These are phyloP conservation scores for Xylariaceae sp. DNA, from an alignment of 2,329 filamentous ascomycete genomes.

Conservation along the genomic window DNA sequence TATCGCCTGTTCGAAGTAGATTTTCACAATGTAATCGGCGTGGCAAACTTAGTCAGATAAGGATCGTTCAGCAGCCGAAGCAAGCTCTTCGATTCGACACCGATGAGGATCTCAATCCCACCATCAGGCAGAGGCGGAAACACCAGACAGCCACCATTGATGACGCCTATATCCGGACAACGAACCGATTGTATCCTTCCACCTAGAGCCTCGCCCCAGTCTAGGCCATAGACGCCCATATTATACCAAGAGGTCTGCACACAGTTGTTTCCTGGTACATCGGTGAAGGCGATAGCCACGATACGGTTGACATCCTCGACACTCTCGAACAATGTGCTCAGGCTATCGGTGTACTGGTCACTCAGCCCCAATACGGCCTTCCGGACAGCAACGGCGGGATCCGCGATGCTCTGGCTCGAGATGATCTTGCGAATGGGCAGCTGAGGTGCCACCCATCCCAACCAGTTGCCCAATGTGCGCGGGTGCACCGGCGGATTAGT, in stretches of 20 bases:
- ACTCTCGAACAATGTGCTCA: constrained; percentile 29
- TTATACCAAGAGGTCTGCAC: constrained; percentile 33
- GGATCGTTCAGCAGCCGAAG: constrained; percentile 30
- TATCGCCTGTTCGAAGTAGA: not conserved
- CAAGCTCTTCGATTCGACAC: constrained; percentile 29
- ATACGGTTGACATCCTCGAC: constrained; percentile 31
- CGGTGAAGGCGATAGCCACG: constrained; percentile 32
- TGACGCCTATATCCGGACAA: constrained; percentile 29
- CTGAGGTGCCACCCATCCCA: constrained; percentile 33
- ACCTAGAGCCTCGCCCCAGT: constrained; percentile 32
- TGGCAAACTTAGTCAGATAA: constrained; percentile 28
- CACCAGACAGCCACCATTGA: constrained; percentile 32
- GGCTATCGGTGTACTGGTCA: constrained; percentile 30
- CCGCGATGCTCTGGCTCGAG: constrained; percentile 26
- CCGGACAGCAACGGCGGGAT: constrained; percentile 33
- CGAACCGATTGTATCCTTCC: constrained; percentile 30
- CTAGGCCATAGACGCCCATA: constrained; percentile 31
- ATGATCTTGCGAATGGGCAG: constrained; percentile 31
- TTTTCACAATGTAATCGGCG: constrained; percentile 19
- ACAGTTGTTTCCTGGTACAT: constrained; percentile 33
- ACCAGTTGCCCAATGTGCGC: constrained; percentile 35
- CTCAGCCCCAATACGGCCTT: constrained; percentile 30
- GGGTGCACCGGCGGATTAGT: constrained; percentile 33
- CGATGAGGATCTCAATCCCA: constrained; percentile 33
- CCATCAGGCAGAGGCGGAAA: constrained; percentile 31